Percentiles rank a stretch among this genome's conserved stretches.
Evolutionary conservation across 2,329 filamentous ascomycete genomes (phyloP).

Genomic region (Fusarium sp.): DNA sequence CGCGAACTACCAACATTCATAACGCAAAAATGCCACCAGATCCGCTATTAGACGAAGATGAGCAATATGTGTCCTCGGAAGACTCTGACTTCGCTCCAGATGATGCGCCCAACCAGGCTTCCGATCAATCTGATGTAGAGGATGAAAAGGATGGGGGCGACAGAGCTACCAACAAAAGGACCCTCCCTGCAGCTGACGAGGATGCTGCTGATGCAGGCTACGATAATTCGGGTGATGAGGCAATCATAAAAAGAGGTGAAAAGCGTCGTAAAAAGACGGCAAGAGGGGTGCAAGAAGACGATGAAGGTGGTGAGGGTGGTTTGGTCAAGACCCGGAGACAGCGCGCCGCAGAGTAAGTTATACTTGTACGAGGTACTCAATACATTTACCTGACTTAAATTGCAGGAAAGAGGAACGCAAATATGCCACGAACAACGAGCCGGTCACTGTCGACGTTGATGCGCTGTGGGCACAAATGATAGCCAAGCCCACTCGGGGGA

Average conservation of each 20-base stretch:
- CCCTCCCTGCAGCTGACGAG: slow-evolving; percentile 31
- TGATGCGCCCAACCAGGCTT: slow-evolving; percentile 59
- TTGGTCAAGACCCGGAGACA: slow-evolving; percentile 80
- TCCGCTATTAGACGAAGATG: slow-evolving; percentile 60
- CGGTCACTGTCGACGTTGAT: slow-evolving; percentile 78
- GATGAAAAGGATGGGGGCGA: slow-evolving; percentile 55
- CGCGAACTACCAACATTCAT: slow-evolving; percentile 2
- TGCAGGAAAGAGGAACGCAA: slow-evolving; percentile 68
- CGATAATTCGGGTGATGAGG: slow-evolving; percentile 79
- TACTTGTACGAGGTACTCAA: background rate
- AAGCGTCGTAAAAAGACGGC: slow-evolving; percentile 62
- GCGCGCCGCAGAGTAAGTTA: slow-evolving; percentile 71
- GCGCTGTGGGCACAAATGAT: slow-evolving; percentile 77
- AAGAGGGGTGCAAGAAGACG: slow-evolving; percentile 55
- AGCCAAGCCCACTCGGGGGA: slow-evolving; percentile 49
- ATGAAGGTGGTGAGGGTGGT: slow-evolving; percentile 69
- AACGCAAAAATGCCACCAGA: slow-evolving; percentile 57
- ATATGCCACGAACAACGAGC: slow-evolving; percentile 63
- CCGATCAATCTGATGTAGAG: slow-evolving; percentile 65
- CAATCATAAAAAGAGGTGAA: slow-evolving; percentile 72
- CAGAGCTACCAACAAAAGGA: slow-evolving; percentile 45
- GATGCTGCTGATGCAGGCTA: slow-evolving; percentile 62
- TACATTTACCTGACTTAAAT: slow-evolving; percentile 17
- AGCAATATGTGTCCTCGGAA: slow-evolving; percentile 75
- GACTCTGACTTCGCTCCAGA: slow-evolving; percentile 81